Percentiles rank a stretch among this genome's conserved stretches.
These are phyloP conservation scores for Apiotrichum mycotoxinovorans DNA, from an alignment of 1,284 basidiomycete species.

Conservation along the genomic window DNA sequence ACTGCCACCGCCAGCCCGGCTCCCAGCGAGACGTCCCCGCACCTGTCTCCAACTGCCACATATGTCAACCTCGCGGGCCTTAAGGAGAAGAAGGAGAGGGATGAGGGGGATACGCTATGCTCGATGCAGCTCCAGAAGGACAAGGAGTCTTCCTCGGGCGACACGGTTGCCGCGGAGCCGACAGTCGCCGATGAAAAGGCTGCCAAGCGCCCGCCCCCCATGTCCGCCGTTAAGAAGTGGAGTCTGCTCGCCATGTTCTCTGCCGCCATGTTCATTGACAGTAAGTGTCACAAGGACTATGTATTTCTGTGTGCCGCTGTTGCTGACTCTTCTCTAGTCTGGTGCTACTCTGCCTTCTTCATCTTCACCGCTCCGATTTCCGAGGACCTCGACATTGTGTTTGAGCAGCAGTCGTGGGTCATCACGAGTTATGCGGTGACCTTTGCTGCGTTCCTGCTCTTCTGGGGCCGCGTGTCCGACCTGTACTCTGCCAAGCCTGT, in stretches of 20 bases:
- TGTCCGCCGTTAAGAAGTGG: no score
- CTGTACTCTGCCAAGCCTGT: conserved; percentile 37
- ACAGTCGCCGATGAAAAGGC: no score
- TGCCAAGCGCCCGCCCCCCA: no score
- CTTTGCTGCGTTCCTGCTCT: conserved; percentile 39
- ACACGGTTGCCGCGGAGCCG: no score
- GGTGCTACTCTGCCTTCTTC: conserved; percentile 25
- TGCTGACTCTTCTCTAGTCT: conserved; percentile 5
- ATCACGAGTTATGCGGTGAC: conserved; percentile 40
- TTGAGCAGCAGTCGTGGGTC: conserved; percentile 19
- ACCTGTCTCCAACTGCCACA: neutral
- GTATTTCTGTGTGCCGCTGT: neutral
- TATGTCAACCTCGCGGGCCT: neutral
- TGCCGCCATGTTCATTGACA: conserved; percentile 32
- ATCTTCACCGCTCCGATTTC: conserved; percentile 18
- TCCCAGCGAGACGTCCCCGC: no score
- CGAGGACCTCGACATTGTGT: conserved; percentile 14
- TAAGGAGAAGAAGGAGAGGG: neutral
- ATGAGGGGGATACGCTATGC: neutral
- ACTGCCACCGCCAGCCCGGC: neutral
- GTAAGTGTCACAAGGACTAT: neutral
- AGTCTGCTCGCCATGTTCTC: conserved; percentile 28
- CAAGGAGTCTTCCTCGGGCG: no score
- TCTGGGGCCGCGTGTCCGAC: conserved; percentile 41
- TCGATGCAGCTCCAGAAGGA: no score